Evolutionary conservation across 345 rosid species (phyloP).

Genomic region (Bruguiera gymnorhiza): DNA sequence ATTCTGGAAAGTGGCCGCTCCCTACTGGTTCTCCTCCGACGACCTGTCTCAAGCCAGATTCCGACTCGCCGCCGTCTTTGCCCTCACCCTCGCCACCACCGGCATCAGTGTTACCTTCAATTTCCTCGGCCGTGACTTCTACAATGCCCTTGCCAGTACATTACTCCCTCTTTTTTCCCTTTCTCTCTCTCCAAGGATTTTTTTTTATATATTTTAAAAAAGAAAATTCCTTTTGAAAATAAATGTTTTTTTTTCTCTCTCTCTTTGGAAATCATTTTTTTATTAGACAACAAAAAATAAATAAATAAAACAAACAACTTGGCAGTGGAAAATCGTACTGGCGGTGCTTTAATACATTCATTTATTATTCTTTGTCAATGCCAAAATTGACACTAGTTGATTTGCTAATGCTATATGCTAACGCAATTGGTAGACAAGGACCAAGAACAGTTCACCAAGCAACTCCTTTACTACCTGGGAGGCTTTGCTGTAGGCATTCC

Average conservation of each 20-base stretch:
- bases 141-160: slow-evolving; percentile 82
- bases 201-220: no score
- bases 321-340: no score
- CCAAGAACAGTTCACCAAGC: slow-evolving; percentile 84
- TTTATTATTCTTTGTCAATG: no score
- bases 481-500: slow-evolving; percentile 93
- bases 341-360: no score
- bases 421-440: slow-evolving; percentile 58
- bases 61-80: slow-evolving; percentile 80
- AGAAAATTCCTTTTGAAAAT: no score
- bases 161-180: neutral
- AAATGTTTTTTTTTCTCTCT: neutral
- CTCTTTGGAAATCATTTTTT: no score
- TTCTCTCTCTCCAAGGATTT: neutral
- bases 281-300: no score
- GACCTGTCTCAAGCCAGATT: slow-evolving; percentile 72
- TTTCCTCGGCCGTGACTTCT: slow-evolving; percentile 98
- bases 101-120: slow-evolving; percentile 94
- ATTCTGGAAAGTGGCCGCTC: slow-evolving; percentile 91
- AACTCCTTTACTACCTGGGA: slow-evolving; percentile 78
- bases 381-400: neutral
- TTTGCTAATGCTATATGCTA: neutral
- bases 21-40: slow-evolving; percentile 85
- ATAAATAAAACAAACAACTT: no score
- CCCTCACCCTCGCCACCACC: slow-evolving; percentile 83